Evolutionary conservation across 2,329 filamentous ascomycete genomes (phyloP), one percentile per base, ranked within the genome.

Genomic region (Pseudonectria buxi): DNA sequence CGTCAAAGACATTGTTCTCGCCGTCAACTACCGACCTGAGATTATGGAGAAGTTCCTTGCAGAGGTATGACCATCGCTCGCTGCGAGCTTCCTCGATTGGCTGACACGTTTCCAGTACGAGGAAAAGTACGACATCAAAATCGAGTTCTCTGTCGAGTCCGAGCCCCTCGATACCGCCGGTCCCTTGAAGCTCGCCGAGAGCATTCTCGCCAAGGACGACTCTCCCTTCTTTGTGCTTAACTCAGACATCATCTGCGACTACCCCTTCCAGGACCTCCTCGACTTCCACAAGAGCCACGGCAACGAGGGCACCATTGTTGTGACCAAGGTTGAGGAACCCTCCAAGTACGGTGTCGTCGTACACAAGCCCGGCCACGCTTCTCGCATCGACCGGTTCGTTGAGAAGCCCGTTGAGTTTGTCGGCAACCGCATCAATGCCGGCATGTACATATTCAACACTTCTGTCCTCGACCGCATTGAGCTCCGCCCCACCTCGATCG

Each of bases 391-490:
- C 67, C 88, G 92, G 51, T 98, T 98, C 70, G 92, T 98, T 51
- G 90, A 98, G 78, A 98, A 98, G 76, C 90, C 90, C 26, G 86
- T 96, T 60, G 87, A 96, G 69, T 96, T 95, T 59, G 90, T 96
- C 39, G 90, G 90, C 55, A 96, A 96, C 77, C 85, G 90, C 49
- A 96, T 96, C 76, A 96, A 96, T 57, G 92, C 90, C 51, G 92
- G 92, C 68, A 86, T 96, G 67, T 96, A 96, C 74, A 94, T 96
- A 55, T 75, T 96, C 56, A 96, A 95, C 74, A 88, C 89, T 32
- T 88, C 83, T 33, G 80, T 96, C 27, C 78, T 98, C 41, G 72
- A 81, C 50, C 85, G 90, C 62, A 96, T 98, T 57, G 90, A 96
- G 65, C 81, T 96, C 48, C 86, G 90, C 44, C 92, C 92, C 28